Base-by-base conservation (phyloP, 805 yeast genomes). In the Hanseniaspora meyeri region DNA sequence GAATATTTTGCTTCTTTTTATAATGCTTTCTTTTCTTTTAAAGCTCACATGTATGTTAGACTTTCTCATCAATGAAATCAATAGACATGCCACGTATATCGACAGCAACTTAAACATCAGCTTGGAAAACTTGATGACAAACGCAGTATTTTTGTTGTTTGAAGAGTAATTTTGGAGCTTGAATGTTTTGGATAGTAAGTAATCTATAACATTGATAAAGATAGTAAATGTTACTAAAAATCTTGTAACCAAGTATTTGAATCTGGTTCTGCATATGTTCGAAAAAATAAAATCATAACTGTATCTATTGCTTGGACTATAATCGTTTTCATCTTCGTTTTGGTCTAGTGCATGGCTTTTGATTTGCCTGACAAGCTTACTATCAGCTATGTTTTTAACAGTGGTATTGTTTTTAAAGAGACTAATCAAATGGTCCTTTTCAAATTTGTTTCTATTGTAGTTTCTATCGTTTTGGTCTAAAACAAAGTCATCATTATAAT, bases 211-310 rank as follows among this genome's bases (percentile, higher is more conserved):
- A 19, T 12, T 36, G 9, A 46, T 14, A 27, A 42, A n/a, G 11
- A 51, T 31, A 9, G 72, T 60, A 4, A 64, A 55, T 10, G 68
- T 66, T 37, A 66, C 60, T 10, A 72, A 62, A 52, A 72, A 64
- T 37, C 74, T 66, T 1, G 71, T 63, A 27, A 65, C 69, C 32
- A 73, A 63, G 59, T 70, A 72, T 43, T 69, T 71, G 51, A 74
- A 73, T 40, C 77, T 64, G 1, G 72, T 64, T 43, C 70, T 66
- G 57, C 75, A 72, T 6, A 73, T 64, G 58, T 71, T 74, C 24
- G 73, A 69, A 59, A 74, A 73, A 27, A 73, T 66, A 11, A 70
- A 56, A 52, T 71, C 70, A 59, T 72, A 72, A 46, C 66, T 68
- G 54, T 67, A 72, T 45, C 64, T 62, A 19, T 47, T 40, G 16